A percentile compares a stretch with the other conserved stretches of the same genome.
Evolutionary conservation across 2,329 filamentous ascomycete species (phyloP).

Genomic region (Dothistroma pini): DNA sequence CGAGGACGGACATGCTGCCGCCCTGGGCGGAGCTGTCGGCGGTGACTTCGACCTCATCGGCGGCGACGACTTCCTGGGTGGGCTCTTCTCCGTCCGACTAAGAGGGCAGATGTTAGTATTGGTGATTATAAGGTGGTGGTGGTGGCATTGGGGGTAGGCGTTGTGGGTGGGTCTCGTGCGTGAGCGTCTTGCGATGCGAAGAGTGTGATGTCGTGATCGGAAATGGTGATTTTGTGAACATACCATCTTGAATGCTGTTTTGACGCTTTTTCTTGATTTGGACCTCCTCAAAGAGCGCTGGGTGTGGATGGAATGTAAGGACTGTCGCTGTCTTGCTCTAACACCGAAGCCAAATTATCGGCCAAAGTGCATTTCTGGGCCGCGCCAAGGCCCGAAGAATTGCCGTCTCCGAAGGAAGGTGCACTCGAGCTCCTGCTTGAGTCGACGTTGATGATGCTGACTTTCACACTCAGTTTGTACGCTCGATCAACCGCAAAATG

Average conservation of each 20-base stretch:
- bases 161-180: slow-evolving; percentile 11
- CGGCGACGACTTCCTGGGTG: slow-evolving; percentile 67
- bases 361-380: background rate
- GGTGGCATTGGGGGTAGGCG: background rate
- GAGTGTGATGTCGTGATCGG: background rate
- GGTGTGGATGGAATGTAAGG: slow-evolving; percentile 2
- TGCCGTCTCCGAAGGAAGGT: background rate
- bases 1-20: slow-evolving; percentile 89
- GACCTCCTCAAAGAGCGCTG: slow-evolving; percentile 29
- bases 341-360: background rate
- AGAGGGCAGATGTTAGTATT: slow-evolving; percentile 17
- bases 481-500: slow-evolving; percentile 16
- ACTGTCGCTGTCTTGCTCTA: background rate
- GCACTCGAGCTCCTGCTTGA: background rate
- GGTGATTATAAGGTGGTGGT: background rate
- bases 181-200: background rate
- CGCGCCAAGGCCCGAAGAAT: background rate
- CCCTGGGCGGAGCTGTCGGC: slow-evolving; percentile 75
- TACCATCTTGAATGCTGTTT: slow-evolving; percentile 29
- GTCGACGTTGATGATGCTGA: background rate
- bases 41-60: slow-evolving; percentile 90
- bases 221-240: slow-evolving; percentile 5
- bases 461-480: background rate
- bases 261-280: slow-evolving; percentile 26
- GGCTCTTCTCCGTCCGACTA: slow-evolving; percentile 99